Conservation (phyloP, 768 basidiomycete genomes). For the Boletus subparvulus region DNA sequence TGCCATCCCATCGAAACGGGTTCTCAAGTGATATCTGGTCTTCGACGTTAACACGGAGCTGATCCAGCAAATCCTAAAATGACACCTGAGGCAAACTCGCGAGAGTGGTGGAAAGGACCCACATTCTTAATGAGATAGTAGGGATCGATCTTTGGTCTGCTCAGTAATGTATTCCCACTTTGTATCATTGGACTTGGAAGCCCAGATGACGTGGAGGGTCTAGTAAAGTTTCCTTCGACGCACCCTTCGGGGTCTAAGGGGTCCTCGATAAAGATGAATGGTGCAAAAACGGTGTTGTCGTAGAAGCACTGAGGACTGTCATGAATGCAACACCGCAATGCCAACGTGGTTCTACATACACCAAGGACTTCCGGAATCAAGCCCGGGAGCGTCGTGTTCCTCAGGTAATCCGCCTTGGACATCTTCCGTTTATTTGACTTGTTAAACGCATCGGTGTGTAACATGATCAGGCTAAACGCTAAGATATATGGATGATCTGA, state of each 20-base stretch:
- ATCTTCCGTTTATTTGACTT: conserved; percentile 97
- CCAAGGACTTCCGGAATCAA: conserved; percentile 81
- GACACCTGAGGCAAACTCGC: conserved; percentile 6
- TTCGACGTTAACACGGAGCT: conserved; percentile 67
- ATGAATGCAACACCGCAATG: conserved; percentile 1
- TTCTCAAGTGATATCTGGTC: conserved; percentile 54
- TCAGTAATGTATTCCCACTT: conserved; percentile 42
- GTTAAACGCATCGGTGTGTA: conserved; percentile 98
- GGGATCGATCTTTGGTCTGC: conserved; percentile 78
- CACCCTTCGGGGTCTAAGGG: conserved; percentile 64
- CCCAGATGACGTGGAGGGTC: conserved; percentile 39
- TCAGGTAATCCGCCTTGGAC: conserved; percentile 91
- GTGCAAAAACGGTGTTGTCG: conserved; percentile 94
- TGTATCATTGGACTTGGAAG: conserved; percentile 31
- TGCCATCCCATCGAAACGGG: conserved; percentile 70
- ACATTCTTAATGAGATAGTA: conserved; percentile 89
- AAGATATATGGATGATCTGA: conserved; percentile 93
- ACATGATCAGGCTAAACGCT: conserved; percentile 97
- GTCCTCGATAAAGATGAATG: conserved; percentile 96
- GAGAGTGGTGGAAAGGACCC: conserved; percentile 22
- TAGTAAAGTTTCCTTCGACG: conserved; percentile 41
- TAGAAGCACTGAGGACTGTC: conserved; percentile 70
- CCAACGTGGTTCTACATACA: conserved; percentile 44
- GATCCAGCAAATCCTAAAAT: conserved; percentile 60
- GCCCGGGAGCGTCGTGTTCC: conserved; percentile 87